Evolutionary conservation across 1,139 yeast species (phyloP), one percentile per base, ranked within the genome.

Genomic region (Hyphopichia pseudoburtonii): DNA sequence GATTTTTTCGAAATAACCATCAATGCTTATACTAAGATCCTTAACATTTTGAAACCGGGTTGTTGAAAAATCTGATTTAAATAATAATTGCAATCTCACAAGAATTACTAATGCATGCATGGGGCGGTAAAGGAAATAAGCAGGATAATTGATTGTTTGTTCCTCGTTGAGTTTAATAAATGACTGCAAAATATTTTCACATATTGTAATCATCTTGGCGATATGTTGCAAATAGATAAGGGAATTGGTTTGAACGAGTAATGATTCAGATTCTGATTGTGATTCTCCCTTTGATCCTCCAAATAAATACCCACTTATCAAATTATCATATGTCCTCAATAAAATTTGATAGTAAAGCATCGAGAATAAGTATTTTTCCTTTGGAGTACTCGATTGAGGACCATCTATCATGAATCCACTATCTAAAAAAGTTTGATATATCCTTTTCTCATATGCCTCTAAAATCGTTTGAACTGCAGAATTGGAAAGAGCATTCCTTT

Each of bases 91-190:
- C 4, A 75, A 62, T 39, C 78, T 58, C 17, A 75, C 64, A 42
- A 75, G 51, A 6, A 75, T 62, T 16, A 76, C 73, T 27, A 78
- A 54, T 0, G 82, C 77, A 50, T 75, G 77, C 66, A 78, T 59
- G 3, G 82, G 80, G 30, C 82, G 55, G 46, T 76, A 78, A 51
- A 73, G 74, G 49, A 77, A 67, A 43, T 73, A 75, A 1, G 81
- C 73, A 1, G 83, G 83, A 39, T 70, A 71, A 37, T 64, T 55
- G 6, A 62, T 48, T 1, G 74, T 66, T 36, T 61, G 58, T 7
- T 60, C 59, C 7, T 43, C 41, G 37, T 73, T 65, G 25, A 75
- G 41, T 17, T 54, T 54, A 14, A 72, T 60, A 51, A 77, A 77
- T 6, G 73, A 62, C 32, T 67, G 69, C 28, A 78, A 59, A 27